Percentiles rank a stretch among this genome's conserved stretches.
Conservation (phyloP, 2,329 filamentous ascomycete species). For the Lachnellula cervina region DNA sequence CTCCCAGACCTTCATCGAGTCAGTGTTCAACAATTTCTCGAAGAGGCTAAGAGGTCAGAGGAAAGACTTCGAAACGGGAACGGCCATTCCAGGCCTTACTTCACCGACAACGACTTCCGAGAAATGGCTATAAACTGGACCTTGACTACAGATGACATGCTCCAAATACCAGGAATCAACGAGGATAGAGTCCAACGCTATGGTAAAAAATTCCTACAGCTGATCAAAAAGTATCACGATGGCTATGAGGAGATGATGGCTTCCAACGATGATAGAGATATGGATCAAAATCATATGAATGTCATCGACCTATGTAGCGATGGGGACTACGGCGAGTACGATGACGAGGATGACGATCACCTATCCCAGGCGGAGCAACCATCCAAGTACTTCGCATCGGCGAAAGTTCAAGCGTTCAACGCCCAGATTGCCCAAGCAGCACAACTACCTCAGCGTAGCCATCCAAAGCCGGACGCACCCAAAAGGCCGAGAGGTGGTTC, state of each 20-base stretch:
- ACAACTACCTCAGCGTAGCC: background rate
- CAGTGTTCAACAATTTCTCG: conserved; percentile 61
- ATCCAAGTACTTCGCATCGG: conserved; percentile 9
- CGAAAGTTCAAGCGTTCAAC: conserved; percentile 5
- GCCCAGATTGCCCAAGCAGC: background rate
- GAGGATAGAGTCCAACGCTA: conserved; percentile 55
- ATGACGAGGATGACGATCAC: conserved; percentile 8
- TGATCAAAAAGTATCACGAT: conserved; percentile 47
- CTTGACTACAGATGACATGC: conserved; percentile 56
- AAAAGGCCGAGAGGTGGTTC: background rate
- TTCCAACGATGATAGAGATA: conserved; percentile 19
- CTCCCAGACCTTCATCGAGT: conserved; percentile 57
- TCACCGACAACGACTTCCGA: conserved; percentile 64
- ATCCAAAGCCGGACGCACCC: background rate
- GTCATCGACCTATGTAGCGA: conserved; percentile 50
- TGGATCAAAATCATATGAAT: conserved; percentile 34
- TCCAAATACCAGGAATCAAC: conserved; percentile 57
- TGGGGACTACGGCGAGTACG: conserved; percentile 24
- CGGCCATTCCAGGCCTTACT: conserved; percentile 51
- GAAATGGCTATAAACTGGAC: conserved; percentile 72
- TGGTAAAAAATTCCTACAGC: conserved; percentile 54
- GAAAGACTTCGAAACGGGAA: conserved; percentile 57
- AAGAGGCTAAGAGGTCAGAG: conserved; percentile 54
- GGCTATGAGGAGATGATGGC: conserved; percentile 48
- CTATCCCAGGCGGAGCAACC: conserved; percentile 6